Percentiles rank a stretch among this genome's conserved stretches.
Evolutionary conservation across 2,329 filamentous ascomycete genomes (phyloP).

Genomic region (Pseudocercospora musae): DNA sequence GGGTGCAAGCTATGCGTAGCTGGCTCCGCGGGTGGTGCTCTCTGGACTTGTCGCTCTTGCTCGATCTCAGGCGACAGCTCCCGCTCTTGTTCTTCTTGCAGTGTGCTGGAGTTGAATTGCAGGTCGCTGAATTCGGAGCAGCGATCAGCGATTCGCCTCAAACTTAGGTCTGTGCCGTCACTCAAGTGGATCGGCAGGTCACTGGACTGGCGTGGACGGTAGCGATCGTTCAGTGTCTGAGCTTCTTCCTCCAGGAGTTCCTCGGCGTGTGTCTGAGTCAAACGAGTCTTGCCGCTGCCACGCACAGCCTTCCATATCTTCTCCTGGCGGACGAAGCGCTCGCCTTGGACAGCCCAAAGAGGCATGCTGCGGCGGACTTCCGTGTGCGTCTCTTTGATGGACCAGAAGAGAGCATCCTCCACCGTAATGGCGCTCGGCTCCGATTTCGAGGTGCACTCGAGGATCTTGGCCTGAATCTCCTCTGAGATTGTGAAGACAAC

Average conservation of each 20-base stretch:
- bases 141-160: conserved; percentile 29
- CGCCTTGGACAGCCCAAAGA: conserved; percentile 61
- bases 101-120: conserved; percentile 24
- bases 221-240: conserved; percentile 51
- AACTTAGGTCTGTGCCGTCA: conserved; percentile 19
- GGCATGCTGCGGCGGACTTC: conserved; percentile 51
- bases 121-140: conserved; percentile 24
- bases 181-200: conserved; percentile 2
- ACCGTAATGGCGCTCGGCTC: conserved; percentile 32
- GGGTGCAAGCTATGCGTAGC: conserved; percentile 43
- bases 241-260: conserved; percentile 57
- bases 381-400: conserved; percentile 55
- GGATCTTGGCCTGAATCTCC: conserved; percentile 58
- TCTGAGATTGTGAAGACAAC: conserved; percentile 58
- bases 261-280: conserved; percentile 34
- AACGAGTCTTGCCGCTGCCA: conserved; percentile 4
- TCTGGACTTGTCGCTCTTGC: conserved; percentile 53
- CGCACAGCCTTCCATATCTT: conserved; percentile 34
- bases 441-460: conserved; percentile 12
- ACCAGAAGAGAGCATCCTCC: conserved; percentile 57
- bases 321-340: conserved; percentile 41
- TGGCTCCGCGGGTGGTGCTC: conserved; percentile 43
- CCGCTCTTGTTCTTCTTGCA: neutral
- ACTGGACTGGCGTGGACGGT: conserved; percentile 30
- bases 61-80: conserved; percentile 60